Percentiles rank a stretch among this genome's conserved stretches.
These are phyloP conservation scores for Aegle marmelos DNA, from an alignment of 345 rosid genomes.

Conservation along the genomic window DNA sequence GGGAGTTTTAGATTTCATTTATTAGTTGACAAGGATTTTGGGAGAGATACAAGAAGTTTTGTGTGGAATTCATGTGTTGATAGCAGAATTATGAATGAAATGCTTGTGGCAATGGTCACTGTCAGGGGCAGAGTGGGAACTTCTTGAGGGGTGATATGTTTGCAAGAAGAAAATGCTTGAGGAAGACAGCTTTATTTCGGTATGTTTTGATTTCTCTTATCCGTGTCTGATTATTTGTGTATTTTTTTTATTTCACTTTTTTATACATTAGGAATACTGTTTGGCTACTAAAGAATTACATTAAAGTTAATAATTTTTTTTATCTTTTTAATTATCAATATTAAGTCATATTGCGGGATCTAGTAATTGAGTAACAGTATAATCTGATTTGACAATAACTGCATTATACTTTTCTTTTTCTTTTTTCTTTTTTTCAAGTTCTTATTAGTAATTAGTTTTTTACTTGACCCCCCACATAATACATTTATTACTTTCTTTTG, in stretches of 20 bases:
- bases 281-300: neutral
- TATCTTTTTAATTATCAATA: too few relatives aligned
- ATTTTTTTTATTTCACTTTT: neutral
- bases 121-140: constrained; percentile 9
- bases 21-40: neutral
- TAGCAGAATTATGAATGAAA: neutral
- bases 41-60: neutral
- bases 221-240: neutral
- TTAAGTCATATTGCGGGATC: too few relatives aligned
- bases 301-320: too few relatives aligned
- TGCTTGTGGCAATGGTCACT: neutral
- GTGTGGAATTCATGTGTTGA: neutral
- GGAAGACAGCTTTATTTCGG: constrained; percentile 36
- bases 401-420: neutral
- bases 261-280: neutral
- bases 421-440: too few relatives aligned
- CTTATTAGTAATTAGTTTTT: neutral
- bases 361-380: neutral
- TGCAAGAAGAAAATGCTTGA: constrained; percentile 31
- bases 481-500: too few relatives aligned
- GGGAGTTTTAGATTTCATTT: neutral
- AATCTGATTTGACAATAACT: neutral
- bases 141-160: constrained; percentile 30
- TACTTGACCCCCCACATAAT: too few relatives aligned
- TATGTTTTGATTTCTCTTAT: constrained; percentile 10